phyloP scores from a whole-genome alignment of 108 stramenopile species.

The Skeletonema marinoi region DNA sequence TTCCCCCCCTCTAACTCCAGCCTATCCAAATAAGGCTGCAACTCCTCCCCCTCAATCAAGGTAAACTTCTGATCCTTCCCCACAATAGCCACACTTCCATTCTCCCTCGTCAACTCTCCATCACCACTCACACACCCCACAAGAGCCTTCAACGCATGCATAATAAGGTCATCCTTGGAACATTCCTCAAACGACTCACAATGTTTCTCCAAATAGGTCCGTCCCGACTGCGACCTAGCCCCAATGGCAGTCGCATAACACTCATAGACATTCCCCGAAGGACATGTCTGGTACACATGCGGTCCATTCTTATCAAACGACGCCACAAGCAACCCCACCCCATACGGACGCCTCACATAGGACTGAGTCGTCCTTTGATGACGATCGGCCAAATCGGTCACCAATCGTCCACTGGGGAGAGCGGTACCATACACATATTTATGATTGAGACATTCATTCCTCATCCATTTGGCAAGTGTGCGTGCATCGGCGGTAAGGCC shows the following conservation, averaged over 20 bases:
- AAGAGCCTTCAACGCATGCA: conserved; percentile 95
- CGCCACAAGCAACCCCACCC: conserved; percentile 96
- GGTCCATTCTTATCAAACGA: conserved; percentile 86
- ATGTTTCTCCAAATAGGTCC: conserved; percentile 98
- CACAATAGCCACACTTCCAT: conserved; percentile 84
- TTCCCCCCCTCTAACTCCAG: conserved; percentile 78
- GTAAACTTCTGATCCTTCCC: conserved; percentile 77
- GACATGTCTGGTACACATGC: conserved; percentile 97
- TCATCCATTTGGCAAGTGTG: conserved; percentile 96
- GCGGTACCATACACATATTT: conserved; percentile 96
- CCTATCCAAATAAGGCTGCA: conserved; percentile 83
- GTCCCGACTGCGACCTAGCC: conserved; percentile 91
- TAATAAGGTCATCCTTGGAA: conserved; percentile 87
- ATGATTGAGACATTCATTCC: conserved; percentile 96
- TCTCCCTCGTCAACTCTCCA: conserved; percentile 88
- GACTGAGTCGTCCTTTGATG: conserved; percentile 98
- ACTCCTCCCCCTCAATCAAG: conserved; percentile 81
- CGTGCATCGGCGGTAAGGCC: conserved; percentile 98
- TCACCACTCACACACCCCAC: conserved; percentile 92
- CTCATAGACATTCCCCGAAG: conserved; percentile 96
- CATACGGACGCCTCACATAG: conserved; percentile 97
- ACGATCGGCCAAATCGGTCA: conserved; percentile 95
- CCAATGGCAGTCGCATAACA: conserved; percentile 97
- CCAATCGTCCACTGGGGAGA: conserved; percentile 89
- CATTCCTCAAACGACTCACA: conserved; percentile 64